Conservation (phyloP, 257 asterid genomes). For the Thymus quinquecostatus region DNA sequence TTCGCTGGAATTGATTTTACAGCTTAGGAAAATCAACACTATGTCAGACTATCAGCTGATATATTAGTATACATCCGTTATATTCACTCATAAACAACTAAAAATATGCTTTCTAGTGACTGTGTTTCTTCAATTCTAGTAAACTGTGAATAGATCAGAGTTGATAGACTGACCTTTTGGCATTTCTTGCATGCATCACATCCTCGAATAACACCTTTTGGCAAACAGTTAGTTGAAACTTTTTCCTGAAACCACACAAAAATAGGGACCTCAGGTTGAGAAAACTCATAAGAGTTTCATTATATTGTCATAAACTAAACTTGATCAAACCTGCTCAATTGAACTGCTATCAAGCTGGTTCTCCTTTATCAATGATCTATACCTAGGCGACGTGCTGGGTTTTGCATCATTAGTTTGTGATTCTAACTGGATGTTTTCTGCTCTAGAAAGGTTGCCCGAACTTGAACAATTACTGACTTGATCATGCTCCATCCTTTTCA, state of each 20-base stretch:
- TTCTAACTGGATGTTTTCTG: constrained; percentile 42
- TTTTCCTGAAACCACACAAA: constrained; percentile 44
- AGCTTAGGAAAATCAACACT: constrained; percentile 1
- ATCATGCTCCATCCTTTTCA: constrained; percentile 51
- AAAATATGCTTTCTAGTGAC: background rate
- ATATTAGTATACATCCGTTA: background rate
- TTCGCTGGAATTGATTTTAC: background rate
- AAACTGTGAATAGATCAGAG: background rate
- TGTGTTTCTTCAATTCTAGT: too few species aligned
- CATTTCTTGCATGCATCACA: constrained; percentile 75
- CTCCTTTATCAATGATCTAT: constrained; percentile 51
- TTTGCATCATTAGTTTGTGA: constrained; percentile 44
- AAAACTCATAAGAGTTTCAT: constrained; percentile 11
- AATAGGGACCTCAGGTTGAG: constrained; percentile 23
- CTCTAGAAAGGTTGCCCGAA: constrained; percentile 41
- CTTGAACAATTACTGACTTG: constrained; percentile 42
- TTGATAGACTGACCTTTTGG: constrained; percentile 64
- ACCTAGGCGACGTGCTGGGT: constrained; percentile 45
- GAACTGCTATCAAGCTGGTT: constrained; percentile 54
- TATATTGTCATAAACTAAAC: background rate
- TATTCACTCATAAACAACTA: background rate
- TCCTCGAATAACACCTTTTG: constrained; percentile 84
- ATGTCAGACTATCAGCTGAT: background rate
- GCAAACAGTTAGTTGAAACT: constrained; percentile 45
- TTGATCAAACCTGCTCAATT: constrained; percentile 63